Base-by-base conservation (phyloP, 2,329 filamentous ascomycete genomes). In the Arthroderma uncinatum region DNA sequence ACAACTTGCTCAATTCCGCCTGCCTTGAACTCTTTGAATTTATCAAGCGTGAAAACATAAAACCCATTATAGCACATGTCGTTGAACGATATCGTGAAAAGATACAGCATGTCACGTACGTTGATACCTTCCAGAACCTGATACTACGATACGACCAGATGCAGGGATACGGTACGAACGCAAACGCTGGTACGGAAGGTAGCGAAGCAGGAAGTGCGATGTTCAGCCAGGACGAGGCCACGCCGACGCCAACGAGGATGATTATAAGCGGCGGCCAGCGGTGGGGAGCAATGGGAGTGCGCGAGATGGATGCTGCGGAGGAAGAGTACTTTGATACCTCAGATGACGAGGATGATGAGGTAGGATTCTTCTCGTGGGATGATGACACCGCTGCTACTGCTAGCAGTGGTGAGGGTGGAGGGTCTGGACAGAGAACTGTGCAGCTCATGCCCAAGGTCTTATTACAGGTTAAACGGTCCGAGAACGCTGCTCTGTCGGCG, bases 241-340 rank as follows among this genome's bases (percentile, higher is more conserved):
- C 82, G 21, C 4, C 25, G 14, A 68, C 73, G 37, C 59, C 65
- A 8, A 68, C 65, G 9, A 71, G 74, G 58, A 73, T 69, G 55
- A 75, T 77, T 37, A 69, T 80, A 57, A 83, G 82, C 59, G 79
- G 79, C 33, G 78, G 78, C n/a, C 78, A 75, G 58, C 73, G 82
- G 60, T 86, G 86, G 70, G 82, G 83, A 62, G 44, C 44, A 10
- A 33, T 50, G 44, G 84, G 82, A 47, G 80, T 94, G 68, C 89
- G 89, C 66, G 90, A 95, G 55, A 80, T 91, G 67, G 92, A 96
- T 67, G 79, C 85, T 4, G 83, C 85, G 9, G 89, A 96, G 69
- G 92, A 96, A 65, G 89, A 92, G 44, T 98, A 97, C 71, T 97
- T 94, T 80, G 92, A 95, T 65, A 83, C 82, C 0, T 89, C 87